phyloP scores from a whole-genome alignment of 23 red algal species.

The Agarophyton chilense region DNA sequence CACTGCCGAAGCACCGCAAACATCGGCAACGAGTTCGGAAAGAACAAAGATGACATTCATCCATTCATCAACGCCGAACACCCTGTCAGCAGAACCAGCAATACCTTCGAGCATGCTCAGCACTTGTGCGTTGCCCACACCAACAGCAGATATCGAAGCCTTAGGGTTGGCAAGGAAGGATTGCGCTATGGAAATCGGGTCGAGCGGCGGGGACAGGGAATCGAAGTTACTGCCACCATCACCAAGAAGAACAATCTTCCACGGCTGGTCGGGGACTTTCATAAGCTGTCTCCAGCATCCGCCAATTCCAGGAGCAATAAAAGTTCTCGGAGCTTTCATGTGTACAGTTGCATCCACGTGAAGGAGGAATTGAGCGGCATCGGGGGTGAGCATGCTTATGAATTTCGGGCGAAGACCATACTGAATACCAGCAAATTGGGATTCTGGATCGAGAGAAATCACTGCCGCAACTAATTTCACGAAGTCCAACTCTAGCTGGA shows the following conservation, averaged over 20 bases:
- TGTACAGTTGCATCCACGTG: neutral
- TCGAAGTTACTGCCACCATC: slow-evolving; percentile 44
- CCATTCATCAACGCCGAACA: slow-evolving; percentile 9
- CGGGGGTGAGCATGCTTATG: neutral
- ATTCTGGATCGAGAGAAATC: neutral
- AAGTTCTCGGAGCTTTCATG: slow-evolving; percentile 5
- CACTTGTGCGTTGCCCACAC: neutral
- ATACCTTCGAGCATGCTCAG: neutral
- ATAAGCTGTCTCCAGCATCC: slow-evolving; percentile 14
- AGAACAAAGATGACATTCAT: slow-evolving; percentile 23
- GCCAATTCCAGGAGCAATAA: slow-evolving; percentile 12
- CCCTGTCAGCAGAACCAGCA: neutral
- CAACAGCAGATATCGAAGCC: neutral
- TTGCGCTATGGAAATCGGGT: neutral
- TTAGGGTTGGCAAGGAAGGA: neutral
- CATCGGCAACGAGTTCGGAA: slow-evolving; percentile 7
- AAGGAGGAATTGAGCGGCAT: slow-evolving; percentile 9
- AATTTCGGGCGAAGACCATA: neutral
- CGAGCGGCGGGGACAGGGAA: neutral
- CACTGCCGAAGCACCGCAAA: neutral
- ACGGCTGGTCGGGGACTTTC: neutral
- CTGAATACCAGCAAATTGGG: slow-evolving; percentile 28
- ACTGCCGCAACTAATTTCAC: slow-evolving; percentile 4
- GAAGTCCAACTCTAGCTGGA: slow-evolving; percentile 29
- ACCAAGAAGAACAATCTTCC: slow-evolving; percentile 49